A percentile compares a stretch with the other conserved stretches of the same genome.
Conservation (phyloP, 2,329 filamentous ascomycete species). For the Dendryphion nanum region DNA sequence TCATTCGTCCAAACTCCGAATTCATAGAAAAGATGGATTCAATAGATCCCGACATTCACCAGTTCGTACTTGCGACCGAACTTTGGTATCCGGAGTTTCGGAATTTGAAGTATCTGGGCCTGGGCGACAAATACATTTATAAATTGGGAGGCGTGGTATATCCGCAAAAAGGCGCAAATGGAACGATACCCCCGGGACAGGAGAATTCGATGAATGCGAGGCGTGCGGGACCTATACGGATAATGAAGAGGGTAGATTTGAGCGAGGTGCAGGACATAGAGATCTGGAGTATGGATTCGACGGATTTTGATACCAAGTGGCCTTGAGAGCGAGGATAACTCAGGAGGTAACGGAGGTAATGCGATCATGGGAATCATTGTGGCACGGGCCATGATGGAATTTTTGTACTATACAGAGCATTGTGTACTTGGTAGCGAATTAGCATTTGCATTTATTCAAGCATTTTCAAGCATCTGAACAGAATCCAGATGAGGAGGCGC, state of each 20-base stretch:
- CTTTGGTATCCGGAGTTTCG: slow-evolving; percentile 34
- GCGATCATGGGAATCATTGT: too few relatives aligned
- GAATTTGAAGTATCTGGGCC: slow-evolving; percentile 39
- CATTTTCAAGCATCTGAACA: too few relatives aligned
- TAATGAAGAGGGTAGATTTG: slow-evolving; percentile 29
- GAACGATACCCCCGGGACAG: slow-evolving; percentile 6
- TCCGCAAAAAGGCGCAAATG: slow-evolving; percentile 10
- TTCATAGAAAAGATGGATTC: slow-evolving; percentile 21
- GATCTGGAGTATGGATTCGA: slow-evolving; percentile 46
- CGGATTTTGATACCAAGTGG: slow-evolving; percentile 30
- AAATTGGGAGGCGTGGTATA: slow-evolving; percentile 34
- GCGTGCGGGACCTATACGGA: slow-evolving; percentile 26
- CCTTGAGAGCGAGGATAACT: too few relatives aligned
- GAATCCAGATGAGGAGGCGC: too few relatives aligned
- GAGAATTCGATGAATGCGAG: slow-evolving; percentile 26
- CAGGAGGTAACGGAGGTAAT: too few relatives aligned
- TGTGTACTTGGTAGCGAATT: too few relatives aligned
- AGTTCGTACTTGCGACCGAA: slow-evolving; percentile 32
- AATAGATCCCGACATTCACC: slow-evolving; percentile 31
- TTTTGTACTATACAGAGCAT: too few relatives aligned
- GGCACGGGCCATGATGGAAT: too few relatives aligned
- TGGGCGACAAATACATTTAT: slow-evolving; percentile 39
- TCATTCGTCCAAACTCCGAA: slow-evolving; percentile 29
- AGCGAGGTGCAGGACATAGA: slow-evolving; percentile 43
- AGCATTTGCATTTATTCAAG: too few relatives aligned